Conservation (phyloP, 768 basidiomycete genomes). For the Agrocybe chaxingu region DNA sequence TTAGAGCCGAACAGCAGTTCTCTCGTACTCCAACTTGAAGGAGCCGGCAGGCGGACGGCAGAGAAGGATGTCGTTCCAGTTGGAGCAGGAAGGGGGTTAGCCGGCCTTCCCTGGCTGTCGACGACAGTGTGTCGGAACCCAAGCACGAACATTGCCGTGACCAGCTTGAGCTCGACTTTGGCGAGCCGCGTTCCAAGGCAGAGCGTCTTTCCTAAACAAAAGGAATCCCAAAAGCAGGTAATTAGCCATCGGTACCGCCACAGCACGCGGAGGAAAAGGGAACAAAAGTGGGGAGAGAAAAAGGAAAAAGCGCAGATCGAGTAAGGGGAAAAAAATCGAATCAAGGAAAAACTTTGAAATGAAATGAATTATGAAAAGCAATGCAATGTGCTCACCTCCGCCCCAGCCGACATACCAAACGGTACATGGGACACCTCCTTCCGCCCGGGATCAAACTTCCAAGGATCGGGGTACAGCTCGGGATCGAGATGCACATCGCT, state of each 20-base stretch:
- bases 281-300: no score
- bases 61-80: conserved; percentile 76
- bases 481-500: conserved; percentile 76
- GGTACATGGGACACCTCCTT: conserved; percentile 40
- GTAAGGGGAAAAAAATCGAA: conserved; percentile 8
- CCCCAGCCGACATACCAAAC: conserved; percentile 76
- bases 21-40: conserved; percentile 52
- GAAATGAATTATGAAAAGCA: not conserved
- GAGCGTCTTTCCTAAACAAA: conserved; percentile 53
- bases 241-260: no score
- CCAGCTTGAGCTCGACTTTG: conserved; percentile 68
- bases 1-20: conserved; percentile 34
- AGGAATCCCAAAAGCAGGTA: no score
- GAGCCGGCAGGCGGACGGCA: conserved; percentile 59
- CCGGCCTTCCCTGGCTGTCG: conserved; percentile 44
- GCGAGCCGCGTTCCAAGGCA: conserved; percentile 77
- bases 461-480: conserved; percentile 70
- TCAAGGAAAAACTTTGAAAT: conserved; percentile 7
- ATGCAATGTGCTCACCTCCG: conserved; percentile 51
- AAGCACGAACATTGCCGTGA: conserved; percentile 64
- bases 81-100: conserved; percentile 44
- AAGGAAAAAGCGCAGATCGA: no score
- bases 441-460: conserved; percentile 71
- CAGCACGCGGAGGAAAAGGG: no score
- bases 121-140: conserved; percentile 60